A percentile compares a stretch with the other conserved stretches of the same genome.
Conservation (phyloP, 331 rosid species). For the Quercus phellos region DNA sequence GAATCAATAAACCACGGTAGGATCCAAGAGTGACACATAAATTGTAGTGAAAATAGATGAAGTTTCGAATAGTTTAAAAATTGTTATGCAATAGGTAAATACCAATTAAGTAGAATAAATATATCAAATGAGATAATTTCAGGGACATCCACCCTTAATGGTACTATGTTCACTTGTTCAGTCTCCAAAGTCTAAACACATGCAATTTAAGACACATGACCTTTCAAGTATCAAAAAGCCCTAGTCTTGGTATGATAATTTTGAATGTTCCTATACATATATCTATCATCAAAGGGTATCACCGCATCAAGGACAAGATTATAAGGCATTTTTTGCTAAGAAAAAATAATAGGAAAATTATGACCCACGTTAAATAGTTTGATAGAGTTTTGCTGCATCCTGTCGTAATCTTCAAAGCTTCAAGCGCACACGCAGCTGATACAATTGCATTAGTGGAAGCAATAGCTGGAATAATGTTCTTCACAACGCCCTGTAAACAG, state of each 20-base stretch:
- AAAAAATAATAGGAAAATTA: slow-evolving; percentile 12
- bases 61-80: not conserved
- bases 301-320: slow-evolving; percentile 5
- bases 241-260: not conserved
- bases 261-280: not conserved
- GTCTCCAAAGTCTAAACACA: not conserved
- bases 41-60: not conserved
- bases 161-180: not conserved
- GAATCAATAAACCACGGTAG: not conserved
- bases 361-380: slow-evolving; percentile 73
- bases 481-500: slow-evolving; percentile 86
- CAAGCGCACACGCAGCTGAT: slow-evolving; percentile 93
- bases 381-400: slow-evolving; percentile 97
- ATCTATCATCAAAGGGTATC: not conserved
- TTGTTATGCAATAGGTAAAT: not conserved
- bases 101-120: not conserved
- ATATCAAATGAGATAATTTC: not conserved
- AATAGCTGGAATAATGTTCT: slow-evolving; percentile 96
- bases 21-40: not conserved
- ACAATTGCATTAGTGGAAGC: slow-evolving; percentile 99
- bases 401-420: slow-evolving; percentile 87
- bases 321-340: not conserved
- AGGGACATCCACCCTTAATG: not conserved
- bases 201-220: not conserved
- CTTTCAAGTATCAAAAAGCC: not conserved